A percentile compares a stretch with the other conserved stretches of the same genome.
phyloP scores from a whole-genome alignment of 2,329 filamentous ascomycete genomes.

The Fusarium albosuccineum region DNA sequence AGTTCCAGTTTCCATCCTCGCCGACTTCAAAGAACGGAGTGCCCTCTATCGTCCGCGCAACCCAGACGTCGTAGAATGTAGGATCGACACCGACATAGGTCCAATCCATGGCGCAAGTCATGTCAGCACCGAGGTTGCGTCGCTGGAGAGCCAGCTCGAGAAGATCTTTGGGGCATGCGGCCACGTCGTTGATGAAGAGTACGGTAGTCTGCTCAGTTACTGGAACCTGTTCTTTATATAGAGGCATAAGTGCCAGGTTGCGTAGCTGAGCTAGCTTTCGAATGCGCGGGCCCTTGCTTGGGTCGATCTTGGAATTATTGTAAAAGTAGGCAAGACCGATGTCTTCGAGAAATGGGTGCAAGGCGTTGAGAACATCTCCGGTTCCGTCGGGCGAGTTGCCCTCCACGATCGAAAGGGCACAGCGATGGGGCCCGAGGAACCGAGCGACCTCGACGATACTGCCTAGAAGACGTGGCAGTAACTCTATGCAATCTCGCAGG shows the following conservation, averaged over 20 bases:
- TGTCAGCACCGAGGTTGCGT: slow-evolving; percentile 60
- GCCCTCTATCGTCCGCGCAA: slow-evolving; percentile 64
- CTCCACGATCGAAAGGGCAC: slow-evolving; percentile 68
- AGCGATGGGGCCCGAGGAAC: slow-evolving; percentile 64
- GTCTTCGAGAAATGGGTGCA: slow-evolving; percentile 55
- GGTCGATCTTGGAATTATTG: slow-evolving; percentile 58
- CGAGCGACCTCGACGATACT: slow-evolving; percentile 63
- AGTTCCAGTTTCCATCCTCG: slow-evolving; percentile 62
- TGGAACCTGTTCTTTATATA: slow-evolving; percentile 48
- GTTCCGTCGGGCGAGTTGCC: slow-evolving; percentile 69
- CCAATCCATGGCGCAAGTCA: slow-evolving; percentile 73
- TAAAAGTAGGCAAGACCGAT: slow-evolving; percentile 59
- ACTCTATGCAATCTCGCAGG: slow-evolving; percentile 57
- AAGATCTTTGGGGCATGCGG: slow-evolving; percentile 66
- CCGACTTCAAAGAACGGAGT: slow-evolving; percentile 69
- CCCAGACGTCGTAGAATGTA: slow-evolving; percentile 70
- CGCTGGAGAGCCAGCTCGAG: slow-evolving; percentile 68
- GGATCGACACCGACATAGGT: slow-evolving; percentile 57
- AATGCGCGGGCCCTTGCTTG: slow-evolving; percentile 59
- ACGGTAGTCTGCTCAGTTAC: slow-evolving; percentile 57
- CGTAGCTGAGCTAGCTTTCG: slow-evolving; percentile 62
- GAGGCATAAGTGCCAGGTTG: slow-evolving; percentile 64
- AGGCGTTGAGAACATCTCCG: slow-evolving; percentile 59
- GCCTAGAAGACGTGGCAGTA: slow-evolving; percentile 65
- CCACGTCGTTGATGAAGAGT: slow-evolving; percentile 68